These are phyloP conservation scores for Xylaria sp. DNA, from an alignment of 2,329 filamentous ascomycete genomes.

Conservation along the genomic window DNA sequence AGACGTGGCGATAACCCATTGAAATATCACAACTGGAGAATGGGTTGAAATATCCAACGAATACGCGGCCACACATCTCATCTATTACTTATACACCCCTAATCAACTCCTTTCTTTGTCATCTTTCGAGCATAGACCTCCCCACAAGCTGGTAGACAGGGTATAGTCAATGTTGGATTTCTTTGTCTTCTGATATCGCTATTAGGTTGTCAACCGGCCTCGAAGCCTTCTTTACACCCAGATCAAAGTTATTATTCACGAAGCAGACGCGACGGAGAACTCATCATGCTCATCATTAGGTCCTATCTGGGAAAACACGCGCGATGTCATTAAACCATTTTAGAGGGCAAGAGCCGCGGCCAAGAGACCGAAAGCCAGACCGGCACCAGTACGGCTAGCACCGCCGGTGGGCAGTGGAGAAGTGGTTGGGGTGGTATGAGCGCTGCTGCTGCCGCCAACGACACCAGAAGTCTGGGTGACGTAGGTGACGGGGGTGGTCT, in stretches of 20 bases:
- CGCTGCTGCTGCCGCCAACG: slow-evolving; percentile 6
- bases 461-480: slow-evolving; percentile 15
- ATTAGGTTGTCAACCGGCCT: slow-evolving; percentile 11
- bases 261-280: background rate
- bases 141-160: slow-evolving; percentile 28
- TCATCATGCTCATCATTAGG: slow-evolving; percentile 5
- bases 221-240: slow-evolving; percentile 1
- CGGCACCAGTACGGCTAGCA: slow-evolving; percentile 51
- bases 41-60: slow-evolving; percentile 17
- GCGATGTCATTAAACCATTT: slow-evolving; percentile 9
- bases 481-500: slow-evolving; percentile 15
- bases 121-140: slow-evolving; percentile 22
- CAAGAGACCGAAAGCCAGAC: slow-evolving; percentile 55
- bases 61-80: background rate
- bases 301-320: slow-evolving; percentile 14
- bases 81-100: slow-evolving; percentile 2
- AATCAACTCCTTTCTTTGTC: slow-evolving; percentile 9
- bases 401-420: slow-evolving; percentile 36
- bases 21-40: slow-evolving; percentile 14
- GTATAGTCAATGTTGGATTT: slow-evolving; percentile 1
- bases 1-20: slow-evolving; percentile 17
- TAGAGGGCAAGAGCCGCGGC: slow-evolving; percentile 53
- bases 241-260: slow-evolving; percentile 18
- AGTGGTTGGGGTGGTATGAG: slow-evolving; percentile 18
- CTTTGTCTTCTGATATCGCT: slow-evolving; percentile 12